A percentile compares a stretch with the other conserved stretches of the same genome.
Conservation (phyloP, 129 eudicot genomes). For the Mikania micrantha region DNA sequence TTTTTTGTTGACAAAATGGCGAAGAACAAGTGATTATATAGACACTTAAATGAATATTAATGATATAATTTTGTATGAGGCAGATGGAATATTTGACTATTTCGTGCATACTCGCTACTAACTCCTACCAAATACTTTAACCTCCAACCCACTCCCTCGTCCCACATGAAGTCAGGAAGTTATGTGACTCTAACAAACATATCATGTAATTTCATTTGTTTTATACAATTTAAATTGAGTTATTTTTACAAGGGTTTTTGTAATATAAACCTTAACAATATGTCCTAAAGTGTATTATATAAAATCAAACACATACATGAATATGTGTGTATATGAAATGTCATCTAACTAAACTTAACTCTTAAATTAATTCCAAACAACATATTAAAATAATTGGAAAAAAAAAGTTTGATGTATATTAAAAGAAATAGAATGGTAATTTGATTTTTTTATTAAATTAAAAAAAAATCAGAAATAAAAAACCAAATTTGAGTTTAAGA, state of each 20-base stretch:
- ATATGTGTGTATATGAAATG: too few relatives aligned
- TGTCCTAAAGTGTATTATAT: too few relatives aligned
- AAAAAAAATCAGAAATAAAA: too few relatives aligned
- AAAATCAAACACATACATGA: too few relatives aligned
- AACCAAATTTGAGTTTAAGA: too few relatives aligned
- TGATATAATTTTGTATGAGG: constrained; percentile 18
- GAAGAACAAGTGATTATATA: constrained; percentile 22
- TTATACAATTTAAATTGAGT: neutral
- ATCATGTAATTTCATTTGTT: neutral
- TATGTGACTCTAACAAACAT: neutral
- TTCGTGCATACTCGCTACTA: constrained; percentile 28
- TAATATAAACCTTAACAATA: neutral
- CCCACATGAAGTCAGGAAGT: constrained; percentile 14
- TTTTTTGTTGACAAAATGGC: constrained; percentile 4
- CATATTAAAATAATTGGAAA: too few relatives aligned
- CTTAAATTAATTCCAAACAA: too few relatives aligned
- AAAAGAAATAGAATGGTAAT: too few relatives aligned
- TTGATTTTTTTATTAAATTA: too few relatives aligned
- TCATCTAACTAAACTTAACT: too few relatives aligned
- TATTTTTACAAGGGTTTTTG: neutral
- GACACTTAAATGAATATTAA: neutral
- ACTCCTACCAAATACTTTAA: constrained; percentile 30
- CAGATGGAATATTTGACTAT: constrained; percentile 35
- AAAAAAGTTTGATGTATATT: too few relatives aligned
- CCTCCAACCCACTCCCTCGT: constrained; percentile 22